Percentiles rank a stretch among this genome's conserved stretches.
Conservation (phyloP, 306 rosid species). For the Crataegus laevigata region DNA sequence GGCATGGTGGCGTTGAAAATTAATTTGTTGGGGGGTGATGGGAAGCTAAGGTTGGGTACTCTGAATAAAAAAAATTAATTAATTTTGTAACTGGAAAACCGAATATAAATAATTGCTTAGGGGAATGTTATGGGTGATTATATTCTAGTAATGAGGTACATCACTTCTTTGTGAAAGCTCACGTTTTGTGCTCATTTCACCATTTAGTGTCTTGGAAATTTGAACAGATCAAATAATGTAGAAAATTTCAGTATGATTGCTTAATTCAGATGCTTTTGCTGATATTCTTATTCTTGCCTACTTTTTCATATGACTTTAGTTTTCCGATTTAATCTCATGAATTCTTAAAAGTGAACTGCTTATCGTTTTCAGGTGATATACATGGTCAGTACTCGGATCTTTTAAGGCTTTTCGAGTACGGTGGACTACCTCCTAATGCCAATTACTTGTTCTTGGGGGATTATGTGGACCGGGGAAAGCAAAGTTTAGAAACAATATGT, state of each 20-base stretch:
- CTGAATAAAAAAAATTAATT: neutral
- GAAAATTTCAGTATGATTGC: neutral
- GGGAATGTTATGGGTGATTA: neutral
- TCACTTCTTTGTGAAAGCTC: neutral
- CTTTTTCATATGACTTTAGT: neutral
- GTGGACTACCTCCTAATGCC: constrained; percentile 88
- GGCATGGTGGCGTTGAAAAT: neutral
- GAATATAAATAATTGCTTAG: neutral
- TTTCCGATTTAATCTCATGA: neutral
- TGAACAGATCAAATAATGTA: neutral
- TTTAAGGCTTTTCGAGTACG: constrained; percentile 86
- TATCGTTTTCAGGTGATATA: constrained; percentile 62
- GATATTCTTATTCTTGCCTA: neutral
- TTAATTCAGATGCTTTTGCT: neutral
- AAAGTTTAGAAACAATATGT: constrained; percentile 90
- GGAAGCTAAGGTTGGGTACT: neutral
- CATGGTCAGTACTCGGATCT: constrained; percentile 98
- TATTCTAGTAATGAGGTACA: neutral
- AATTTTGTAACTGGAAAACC: neutral
- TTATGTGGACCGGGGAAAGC: constrained; percentile 95
- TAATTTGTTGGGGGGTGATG: neutral
- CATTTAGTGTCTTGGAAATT: neutral
- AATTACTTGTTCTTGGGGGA: constrained; percentile 95
- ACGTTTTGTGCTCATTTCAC: neutral
- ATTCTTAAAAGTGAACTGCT: neutral